Conservation (phyloP, 2,329 filamentous ascomycete genomes). For the Epichloe sibirici region DNA sequence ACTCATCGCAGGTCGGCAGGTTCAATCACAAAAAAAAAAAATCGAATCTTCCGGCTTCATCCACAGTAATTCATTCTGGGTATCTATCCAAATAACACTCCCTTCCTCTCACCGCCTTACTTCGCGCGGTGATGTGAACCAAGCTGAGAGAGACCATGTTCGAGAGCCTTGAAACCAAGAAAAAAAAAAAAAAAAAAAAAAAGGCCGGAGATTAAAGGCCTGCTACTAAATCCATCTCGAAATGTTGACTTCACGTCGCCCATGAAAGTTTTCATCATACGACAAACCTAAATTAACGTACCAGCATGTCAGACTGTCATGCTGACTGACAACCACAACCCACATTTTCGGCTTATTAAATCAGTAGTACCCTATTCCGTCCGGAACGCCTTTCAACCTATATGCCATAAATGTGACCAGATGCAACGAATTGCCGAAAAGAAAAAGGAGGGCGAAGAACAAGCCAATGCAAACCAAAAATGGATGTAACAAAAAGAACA, state of each 20-base stretch:
- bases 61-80: conserved; percentile 1
- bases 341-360: not conserved
- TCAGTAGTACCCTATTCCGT: not conserved
- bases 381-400: not conserved
- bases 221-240: not conserved
- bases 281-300: not conserved
- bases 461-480: too few relatives aligned
- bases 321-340: not conserved
- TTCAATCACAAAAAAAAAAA: too few relatives aligned
- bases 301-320: not conserved
- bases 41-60: too few relatives aligned
- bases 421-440: not conserved
- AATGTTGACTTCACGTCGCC: too few relatives aligned
- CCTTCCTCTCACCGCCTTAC: not conserved
- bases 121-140: not conserved
- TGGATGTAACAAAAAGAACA: not conserved
- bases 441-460: too few relatives aligned
- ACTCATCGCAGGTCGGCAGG: too few relatives aligned
- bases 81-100: conserved; percentile 3
- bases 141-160: not conserved
- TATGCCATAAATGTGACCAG: not conserved
- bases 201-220: not conserved
- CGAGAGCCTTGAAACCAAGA: not conserved
- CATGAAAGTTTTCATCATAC: too few relatives aligned
- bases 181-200: not conserved